phyloP scores from a whole-genome alignment of 1,139 yeast genomes.

The Scheffersomyces titani region DNA sequence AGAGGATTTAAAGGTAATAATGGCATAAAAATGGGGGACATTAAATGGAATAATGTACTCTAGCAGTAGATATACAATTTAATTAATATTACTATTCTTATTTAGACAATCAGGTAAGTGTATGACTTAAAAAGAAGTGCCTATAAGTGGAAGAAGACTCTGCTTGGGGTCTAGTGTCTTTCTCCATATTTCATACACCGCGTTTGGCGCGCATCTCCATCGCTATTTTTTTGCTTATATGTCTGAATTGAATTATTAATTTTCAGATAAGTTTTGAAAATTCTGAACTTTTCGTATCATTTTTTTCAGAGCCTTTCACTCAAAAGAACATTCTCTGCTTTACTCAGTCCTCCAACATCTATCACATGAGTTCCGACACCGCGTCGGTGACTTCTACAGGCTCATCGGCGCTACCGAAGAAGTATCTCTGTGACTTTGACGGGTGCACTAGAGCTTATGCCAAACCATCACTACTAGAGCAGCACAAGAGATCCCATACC shows the following conservation, averaged over 20 bases:
- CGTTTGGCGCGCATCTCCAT: neutral
- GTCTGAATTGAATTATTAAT: neutral
- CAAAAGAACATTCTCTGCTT: neutral
- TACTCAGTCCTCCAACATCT: too few relatives aligned
- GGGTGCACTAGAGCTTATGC: constrained; percentile 78
- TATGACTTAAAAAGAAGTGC: neutral
- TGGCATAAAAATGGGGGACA: neutral
- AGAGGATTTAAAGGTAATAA: neutral
- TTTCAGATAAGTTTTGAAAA: neutral
- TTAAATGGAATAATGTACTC: neutral
- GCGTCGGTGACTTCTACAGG: constrained; percentile 2
- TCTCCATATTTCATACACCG: neutral
- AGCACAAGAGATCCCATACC: constrained; percentile 77
- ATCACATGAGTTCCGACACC: neutral
- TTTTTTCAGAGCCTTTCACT: neutral
- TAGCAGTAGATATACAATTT: neutral
- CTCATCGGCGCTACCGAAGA: constrained; percentile 51
- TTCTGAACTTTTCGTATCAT: neutral
- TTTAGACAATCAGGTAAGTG: too few relatives aligned
- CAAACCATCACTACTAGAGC: constrained; percentile 80
- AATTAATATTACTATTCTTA: too few relatives aligned
- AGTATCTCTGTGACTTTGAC: constrained; percentile 57
- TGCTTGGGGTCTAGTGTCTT: too few relatives aligned
- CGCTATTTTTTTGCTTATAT: neutral
- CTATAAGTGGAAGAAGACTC: neutral